phyloP scores from a whole-genome alignment of 1,284 basidiomycete species.

The Ganoderma leucocontextum region DNA sequence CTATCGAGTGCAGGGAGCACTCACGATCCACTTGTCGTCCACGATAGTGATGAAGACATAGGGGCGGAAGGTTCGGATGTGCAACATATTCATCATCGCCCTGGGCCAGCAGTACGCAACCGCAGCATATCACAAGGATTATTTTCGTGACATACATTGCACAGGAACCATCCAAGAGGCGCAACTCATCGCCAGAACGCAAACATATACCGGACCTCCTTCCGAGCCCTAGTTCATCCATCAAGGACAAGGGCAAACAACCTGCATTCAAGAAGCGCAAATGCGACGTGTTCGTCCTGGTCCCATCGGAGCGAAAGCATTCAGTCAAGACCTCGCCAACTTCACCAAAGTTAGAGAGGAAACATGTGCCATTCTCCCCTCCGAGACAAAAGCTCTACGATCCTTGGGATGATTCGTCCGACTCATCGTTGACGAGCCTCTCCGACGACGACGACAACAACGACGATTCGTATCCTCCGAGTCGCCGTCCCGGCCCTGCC shows the following conservation, averaged over 20 bases:
- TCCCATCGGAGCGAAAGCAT: neutral
- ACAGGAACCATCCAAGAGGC: constrained; percentile 4
- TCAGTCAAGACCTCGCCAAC: neutral
- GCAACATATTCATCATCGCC: neutral
- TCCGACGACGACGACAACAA: neutral
- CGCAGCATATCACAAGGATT: neutral
- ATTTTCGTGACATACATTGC: neutral
- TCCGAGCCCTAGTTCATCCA: neutral
- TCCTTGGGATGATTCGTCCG: neutral
- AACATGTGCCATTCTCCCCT: neutral
- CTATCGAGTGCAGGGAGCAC: neutral
- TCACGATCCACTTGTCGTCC: neutral
- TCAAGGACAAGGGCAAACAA: neutral
- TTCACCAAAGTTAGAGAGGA: neutral
- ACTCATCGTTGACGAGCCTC: constrained; percentile 4
- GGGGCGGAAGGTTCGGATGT: too few relatives aligned
- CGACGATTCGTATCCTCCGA: neutral
- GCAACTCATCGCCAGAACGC: neutral
- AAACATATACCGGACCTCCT: neutral
- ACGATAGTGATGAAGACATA: neutral
- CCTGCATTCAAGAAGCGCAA: constrained; percentile 5
- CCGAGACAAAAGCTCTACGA: neutral
- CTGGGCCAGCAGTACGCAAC: neutral
- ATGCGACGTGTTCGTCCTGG: neutral
- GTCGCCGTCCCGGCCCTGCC: neutral